Evolutionary conservation across 1,284 basidiomycete species (phyloP).

Genomic region (Ustilago loliicola): DNA sequence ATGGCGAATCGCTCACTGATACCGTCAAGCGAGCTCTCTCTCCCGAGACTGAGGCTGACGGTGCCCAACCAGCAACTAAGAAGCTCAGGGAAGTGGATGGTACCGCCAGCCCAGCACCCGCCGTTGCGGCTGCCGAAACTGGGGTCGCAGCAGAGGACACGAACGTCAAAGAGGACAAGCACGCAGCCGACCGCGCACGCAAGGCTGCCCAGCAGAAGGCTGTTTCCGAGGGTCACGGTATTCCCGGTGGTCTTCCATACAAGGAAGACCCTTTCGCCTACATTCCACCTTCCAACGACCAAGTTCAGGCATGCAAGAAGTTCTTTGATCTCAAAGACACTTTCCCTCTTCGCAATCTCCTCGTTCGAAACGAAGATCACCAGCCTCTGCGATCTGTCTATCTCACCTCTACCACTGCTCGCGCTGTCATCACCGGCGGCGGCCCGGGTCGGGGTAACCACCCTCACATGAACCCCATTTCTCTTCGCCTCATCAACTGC

Average conservation of each 20-base stretch:
- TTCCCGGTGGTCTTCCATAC: conserved; percentile 66
- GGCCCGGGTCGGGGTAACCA: conserved; percentile 69
- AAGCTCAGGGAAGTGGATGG: conserved; percentile 48
- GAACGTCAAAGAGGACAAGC: conserved; percentile 60
- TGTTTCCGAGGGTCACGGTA: conserved; percentile 44
- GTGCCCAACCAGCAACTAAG: conserved; percentile 46
- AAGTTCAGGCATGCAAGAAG: conserved; percentile 73
- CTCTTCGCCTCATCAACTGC: conserved; percentile 87
- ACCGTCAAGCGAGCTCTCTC: conserved; percentile 40
- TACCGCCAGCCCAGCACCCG: conserved; percentile 4
- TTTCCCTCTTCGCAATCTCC: conserved; percentile 83
- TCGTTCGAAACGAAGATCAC: conserved; percentile 87
- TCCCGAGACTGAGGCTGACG: conserved; percentile 42
- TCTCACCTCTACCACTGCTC: conserved; percentile 85
- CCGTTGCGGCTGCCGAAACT: conserved; percentile 10
- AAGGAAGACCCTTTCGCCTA: conserved; percentile 67
- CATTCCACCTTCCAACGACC: conserved; percentile 54
- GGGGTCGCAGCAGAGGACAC: conserved; percentile 24
- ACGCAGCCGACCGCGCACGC: conserved; percentile 53
- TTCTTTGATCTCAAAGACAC: conserved; percentile 80
- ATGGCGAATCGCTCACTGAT: conserved; percentile 34
- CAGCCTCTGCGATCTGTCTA: conserved; percentile 86
- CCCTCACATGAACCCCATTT: conserved; percentile 76
- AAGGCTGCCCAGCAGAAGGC: conserved; percentile 49
- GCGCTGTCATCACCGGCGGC: conserved; percentile 81